These are phyloP conservation scores for Erysimum cheiranthoides DNA, from an alignment of 345 rosid species.

Conservation along the genomic window DNA sequence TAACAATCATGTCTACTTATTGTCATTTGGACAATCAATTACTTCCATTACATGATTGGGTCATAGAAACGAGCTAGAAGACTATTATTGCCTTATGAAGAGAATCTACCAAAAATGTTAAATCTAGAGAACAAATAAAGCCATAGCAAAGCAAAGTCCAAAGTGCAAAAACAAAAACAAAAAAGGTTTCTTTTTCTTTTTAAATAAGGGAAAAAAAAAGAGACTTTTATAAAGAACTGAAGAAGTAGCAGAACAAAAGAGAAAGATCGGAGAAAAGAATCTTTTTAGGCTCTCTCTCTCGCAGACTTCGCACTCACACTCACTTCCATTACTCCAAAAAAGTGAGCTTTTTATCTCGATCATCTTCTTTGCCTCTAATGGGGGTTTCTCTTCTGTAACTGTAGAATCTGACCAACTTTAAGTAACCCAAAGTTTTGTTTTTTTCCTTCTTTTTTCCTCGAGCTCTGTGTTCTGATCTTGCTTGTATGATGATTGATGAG, in stretches of 20 bases:
- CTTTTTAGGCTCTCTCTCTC: constrained; percentile 33
- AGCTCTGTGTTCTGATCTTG: constrained; percentile 42
- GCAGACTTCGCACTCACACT: constrained; percentile 38
- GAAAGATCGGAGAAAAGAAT: constrained; percentile 37
- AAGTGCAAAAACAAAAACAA: background rate
- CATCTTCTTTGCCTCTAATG: constrained; percentile 31
- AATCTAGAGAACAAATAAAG: constrained; percentile 23
- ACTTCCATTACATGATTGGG: constrained; percentile 33
- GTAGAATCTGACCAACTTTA: constrained; percentile 30
- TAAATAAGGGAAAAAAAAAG: background rate
- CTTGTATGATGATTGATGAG: background rate
- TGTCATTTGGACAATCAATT: constrained; percentile 2
- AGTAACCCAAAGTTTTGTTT: constrained; percentile 22
- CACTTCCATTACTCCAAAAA: constrained; percentile 39
- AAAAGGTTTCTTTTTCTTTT: background rate
- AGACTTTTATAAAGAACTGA: constrained; percentile 26
- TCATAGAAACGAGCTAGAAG: background rate
- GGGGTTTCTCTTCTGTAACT: constrained; percentile 30
- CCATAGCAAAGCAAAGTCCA: constrained; percentile 20
- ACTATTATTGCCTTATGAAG: constrained; percentile 7
- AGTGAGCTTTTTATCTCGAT: constrained; percentile 23
- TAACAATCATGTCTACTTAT: background rate
- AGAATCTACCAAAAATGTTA: constrained; percentile 39
- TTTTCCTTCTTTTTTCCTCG: background rate
- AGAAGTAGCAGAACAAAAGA: constrained; percentile 30